Percentiles rank a stretch among this genome's conserved stretches.
phyloP scores from a whole-genome alignment of 1,284 basidiomycete species.

The Thecaphora frezii region DNA sequence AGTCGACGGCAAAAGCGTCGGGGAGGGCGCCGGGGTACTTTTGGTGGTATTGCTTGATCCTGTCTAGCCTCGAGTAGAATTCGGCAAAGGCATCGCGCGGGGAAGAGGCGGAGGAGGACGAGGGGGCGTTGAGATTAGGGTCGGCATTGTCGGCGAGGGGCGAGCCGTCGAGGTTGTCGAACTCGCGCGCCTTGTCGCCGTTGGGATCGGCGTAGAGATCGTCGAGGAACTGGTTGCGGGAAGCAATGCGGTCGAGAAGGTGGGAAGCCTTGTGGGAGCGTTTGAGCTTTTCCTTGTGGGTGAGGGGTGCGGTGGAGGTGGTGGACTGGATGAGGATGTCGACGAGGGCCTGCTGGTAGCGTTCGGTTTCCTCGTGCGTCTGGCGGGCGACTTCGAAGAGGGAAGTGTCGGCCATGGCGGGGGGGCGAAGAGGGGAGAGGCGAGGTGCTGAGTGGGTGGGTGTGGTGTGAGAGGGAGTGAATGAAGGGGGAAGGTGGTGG shows the following conservation, averaged over 20 bases:
- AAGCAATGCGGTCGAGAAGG: slow-evolving; percentile 77
- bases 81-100: slow-evolving; percentile 35
- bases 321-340: slow-evolving; percentile 62
- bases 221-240: slow-evolving; percentile 63
- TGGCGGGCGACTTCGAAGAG: slow-evolving; percentile 88
- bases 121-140: not conserved
- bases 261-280: slow-evolving; percentile 85
- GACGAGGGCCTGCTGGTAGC: slow-evolving; percentile 69
- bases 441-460: no score
- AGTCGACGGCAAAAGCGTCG: slow-evolving; percentile 50
- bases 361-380: slow-evolving; percentile 91
- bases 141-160: slow-evolving; percentile 70
- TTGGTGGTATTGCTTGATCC: slow-evolving; percentile 91
- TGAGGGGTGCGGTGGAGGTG: slow-evolving; percentile 13
- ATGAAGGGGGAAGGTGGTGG: not conserved
- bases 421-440: not conserved
- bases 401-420: slow-evolving; percentile 67
- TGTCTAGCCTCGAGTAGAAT: slow-evolving; percentile 89
- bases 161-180: slow-evolving; percentile 62
- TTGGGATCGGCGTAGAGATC: slow-evolving; percentile 60
- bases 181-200: slow-evolving; percentile 60
- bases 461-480: not conserved
- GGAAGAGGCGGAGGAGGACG: slow-evolving; percentile 9
- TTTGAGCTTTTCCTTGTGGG: slow-evolving; percentile 66
- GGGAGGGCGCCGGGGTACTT: slow-evolving; percentile 81